Evolutionary conservation across 176 grass and related monocot genomes (phyloP), one percentile per base, ranked within the genome.

Genomic region (Cenchrus fungigraminus): DNA sequence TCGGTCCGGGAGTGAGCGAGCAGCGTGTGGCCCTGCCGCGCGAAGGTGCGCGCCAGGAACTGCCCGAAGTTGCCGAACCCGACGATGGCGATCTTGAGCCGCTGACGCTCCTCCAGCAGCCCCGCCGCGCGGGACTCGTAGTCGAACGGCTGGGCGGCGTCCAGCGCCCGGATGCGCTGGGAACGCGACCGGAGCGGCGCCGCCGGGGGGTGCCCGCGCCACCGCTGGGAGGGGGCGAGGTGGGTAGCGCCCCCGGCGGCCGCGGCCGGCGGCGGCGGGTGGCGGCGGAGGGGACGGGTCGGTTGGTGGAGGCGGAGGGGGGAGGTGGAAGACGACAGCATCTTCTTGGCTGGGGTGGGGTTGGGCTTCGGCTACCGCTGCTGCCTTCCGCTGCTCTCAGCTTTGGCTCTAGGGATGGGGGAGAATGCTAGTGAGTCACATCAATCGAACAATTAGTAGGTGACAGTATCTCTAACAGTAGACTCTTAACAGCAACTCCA

Each of bases 31-130:
- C 95, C 95, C 89, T 97, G 95, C 47, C 79, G 79, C 66, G 81
- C 86, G 77, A 97, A 91, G 22, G 84, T 82, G 57, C 87, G 92
- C 9, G 86, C 84, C 6, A 97, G 86, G 77, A 94, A 97, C 77
- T 94, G 95, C 0, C 92, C 95, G 78, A 94, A 97, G 25, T 97
- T 97, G 40, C 95, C 95, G 81, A 94, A 97, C 19, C 95, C 95
- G 9, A 97, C 81, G 80, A 97, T 88, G 71, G 95, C 95, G 86
- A 97, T 97, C 79, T 97, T 97, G n/a, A 97, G 95, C n/a, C 83
- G 87, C 49, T 83, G 78, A 6, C 77, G 84, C 63, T 88, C 88
- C 63, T 92, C 87, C 55, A 87, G 79, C 12, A 89, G 81, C 40
- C 85, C 83, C 58, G 84, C 85, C 8, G 25, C 87, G n/a, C 82